A percentile compares a stretch with the other conserved stretches of the same genome.
Conservation (phyloP, 1,139 yeast species). For the Pichia sp. region DNA sequence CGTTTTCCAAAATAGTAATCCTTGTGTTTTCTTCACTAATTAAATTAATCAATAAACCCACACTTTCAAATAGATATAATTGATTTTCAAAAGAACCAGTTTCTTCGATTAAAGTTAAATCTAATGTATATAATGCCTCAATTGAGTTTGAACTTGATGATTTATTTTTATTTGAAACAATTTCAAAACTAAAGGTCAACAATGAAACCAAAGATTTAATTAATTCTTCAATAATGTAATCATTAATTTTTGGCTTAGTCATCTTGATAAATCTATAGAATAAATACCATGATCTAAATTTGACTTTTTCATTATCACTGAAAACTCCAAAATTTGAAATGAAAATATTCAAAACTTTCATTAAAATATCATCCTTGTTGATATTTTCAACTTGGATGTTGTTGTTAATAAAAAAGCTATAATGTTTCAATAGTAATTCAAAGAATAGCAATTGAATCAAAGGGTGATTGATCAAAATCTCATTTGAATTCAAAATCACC, state of each 20-base stretch:
- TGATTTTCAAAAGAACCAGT: slow-evolving; percentile 64
- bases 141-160: neutral
- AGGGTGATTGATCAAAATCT: slow-evolving; percentile 53
- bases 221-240: slow-evolving; percentile 41
- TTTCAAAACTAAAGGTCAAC: slow-evolving; percentile 19
- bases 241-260: slow-evolving; percentile 58
- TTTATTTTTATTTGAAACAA: slow-evolving; percentile 16
- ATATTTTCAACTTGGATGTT: slow-evolving; percentile 28
- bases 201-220: slow-evolving; percentile 28
- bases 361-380: slow-evolving; percentile 42
- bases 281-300: slow-evolving; percentile 84
- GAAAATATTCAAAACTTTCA: slow-evolving; percentile 66
- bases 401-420: slow-evolving; percentile 49
- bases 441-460: slow-evolving; percentile 72
- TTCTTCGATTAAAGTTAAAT: slow-evolving; percentile 40
- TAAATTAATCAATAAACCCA: slow-evolving; percentile 58
- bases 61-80: slow-evolving; percentile 72
- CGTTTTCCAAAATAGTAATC: slow-evolving; percentile 45
- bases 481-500: slow-evolving; percentile 45
- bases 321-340: slow-evolving; percentile 77
- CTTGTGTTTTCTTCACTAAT: slow-evolving; percentile 31
- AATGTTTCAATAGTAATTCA: slow-evolving; percentile 79
- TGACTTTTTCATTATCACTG: slow-evolving; percentile 61
- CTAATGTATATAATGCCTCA: slow-evolving; percentile 15
- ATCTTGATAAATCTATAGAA: slow-evolving; percentile 76